Conservation (phyloP, 2,329 filamentous ascomycete species). For the Aspergillus sp. region DNA sequence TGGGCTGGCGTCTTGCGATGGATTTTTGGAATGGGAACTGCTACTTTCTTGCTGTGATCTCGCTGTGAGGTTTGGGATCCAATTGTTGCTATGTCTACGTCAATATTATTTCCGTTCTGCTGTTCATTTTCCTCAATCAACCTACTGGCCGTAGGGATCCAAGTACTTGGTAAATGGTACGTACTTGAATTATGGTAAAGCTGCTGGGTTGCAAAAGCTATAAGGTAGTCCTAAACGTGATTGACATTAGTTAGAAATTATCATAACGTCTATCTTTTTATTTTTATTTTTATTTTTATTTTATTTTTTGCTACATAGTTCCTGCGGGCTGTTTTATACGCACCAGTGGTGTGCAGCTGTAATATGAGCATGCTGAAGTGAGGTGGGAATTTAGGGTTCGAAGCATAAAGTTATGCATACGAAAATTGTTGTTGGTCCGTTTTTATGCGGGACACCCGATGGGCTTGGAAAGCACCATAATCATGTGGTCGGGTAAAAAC, state of each 20-base stretch:
- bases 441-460: neutral
- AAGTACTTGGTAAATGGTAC: neutral
- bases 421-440: neutral
- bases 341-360: no score
- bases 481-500: neutral
- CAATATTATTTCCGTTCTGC: neutral
- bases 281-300: no score
- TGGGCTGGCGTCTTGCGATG: constrained; percentile 39
- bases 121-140: neutral
- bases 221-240: no score
- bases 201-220: no score
- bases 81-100: constrained; percentile 16
- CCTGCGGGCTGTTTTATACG: neutral
- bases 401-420: neutral
- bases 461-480: neutral
- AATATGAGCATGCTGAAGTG: neutral
- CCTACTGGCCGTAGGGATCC: no score
- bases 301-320: no score
- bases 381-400: neutral
- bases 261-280: no score
- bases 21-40: constrained; percentile 33
- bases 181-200: neutral
- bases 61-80: constrained; percentile 21
- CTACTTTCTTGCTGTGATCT: constrained; percentile 20
- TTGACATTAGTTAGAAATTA: no score